phyloP scores from a whole-genome alignment of 768 basidiomycete species.

The Podaxis carcinomalis region DNA sequence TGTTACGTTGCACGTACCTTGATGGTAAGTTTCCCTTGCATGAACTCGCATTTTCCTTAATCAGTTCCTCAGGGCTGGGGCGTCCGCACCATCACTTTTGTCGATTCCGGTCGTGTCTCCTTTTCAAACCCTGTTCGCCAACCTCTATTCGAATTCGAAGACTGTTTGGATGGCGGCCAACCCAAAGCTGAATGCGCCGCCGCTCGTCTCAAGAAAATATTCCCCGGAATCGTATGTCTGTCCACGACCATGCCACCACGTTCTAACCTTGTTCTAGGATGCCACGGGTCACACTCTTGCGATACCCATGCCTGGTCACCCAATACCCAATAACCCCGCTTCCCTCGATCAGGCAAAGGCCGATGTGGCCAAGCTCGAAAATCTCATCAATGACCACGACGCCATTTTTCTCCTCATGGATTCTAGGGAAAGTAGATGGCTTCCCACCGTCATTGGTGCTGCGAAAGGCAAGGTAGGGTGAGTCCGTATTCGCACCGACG shows the following conservation, averaged over 20 bases:
- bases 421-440: slow-evolving; percentile 95
- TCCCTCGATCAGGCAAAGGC: slow-evolving; percentile 52
- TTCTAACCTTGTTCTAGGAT: slow-evolving; percentile 46
- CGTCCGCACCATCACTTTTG: slow-evolving; percentile 86
- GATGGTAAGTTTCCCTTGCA: slow-evolving; percentile 53
- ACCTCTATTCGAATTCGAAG: slow-evolving; percentile 92
- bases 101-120: slow-evolving; percentile 88
- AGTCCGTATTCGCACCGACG: neutral
- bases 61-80: slow-evolving; percentile 80
- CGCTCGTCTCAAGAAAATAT: slow-evolving; percentile 78
- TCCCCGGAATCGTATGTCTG: slow-evolving; percentile 81
- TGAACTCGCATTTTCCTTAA: neutral
- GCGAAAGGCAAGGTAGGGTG: slow-evolving; percentile 73
- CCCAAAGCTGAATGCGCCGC: slow-evolving; percentile 93
- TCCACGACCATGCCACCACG: neutral
- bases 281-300: slow-evolving; percentile 73
- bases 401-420: slow-evolving; percentile 95
- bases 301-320: slow-evolving; percentile 98
- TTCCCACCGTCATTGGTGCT: slow-evolving; percentile 86
- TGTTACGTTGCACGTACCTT: slow-evolving; percentile 92
- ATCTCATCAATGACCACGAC: slow-evolving; percentile 81
- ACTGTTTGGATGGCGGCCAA: slow-evolving; percentile 89
- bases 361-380: slow-evolving; percentile 72
- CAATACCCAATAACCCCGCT: slow-evolving; percentile 53
- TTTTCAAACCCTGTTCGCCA: slow-evolving; percentile 98